Evolutionary conservation across 352 stramenopile species (phyloP).

Genomic region (Phytophthora nicotianae): DNA sequence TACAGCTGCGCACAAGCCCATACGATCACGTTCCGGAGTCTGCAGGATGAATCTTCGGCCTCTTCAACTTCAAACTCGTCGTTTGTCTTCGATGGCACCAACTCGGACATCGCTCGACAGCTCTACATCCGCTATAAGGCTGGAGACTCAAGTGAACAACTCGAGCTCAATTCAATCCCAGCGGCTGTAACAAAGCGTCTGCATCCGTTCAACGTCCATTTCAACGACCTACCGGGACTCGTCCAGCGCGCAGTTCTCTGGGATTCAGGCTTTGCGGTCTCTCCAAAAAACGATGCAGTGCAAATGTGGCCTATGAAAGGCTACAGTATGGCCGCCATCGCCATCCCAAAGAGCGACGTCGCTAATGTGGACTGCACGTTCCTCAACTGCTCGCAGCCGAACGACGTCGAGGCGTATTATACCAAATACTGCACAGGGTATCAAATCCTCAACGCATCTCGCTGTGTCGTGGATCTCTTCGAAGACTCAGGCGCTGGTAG

Average conservation of each 20-base stretch:
- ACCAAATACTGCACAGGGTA: conserved; percentile 37
- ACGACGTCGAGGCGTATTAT: conserved; percentile 18
- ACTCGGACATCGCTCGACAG: conserved; percentile 45
- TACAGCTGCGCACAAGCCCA: background rate
- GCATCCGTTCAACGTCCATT: conserved; percentile 18
- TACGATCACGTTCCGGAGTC: conserved; percentile 23
- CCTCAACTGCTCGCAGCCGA: conserved; percentile 37
- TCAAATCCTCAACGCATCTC: conserved; percentile 40
- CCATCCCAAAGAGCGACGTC: conserved; percentile 25
- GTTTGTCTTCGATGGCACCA: conserved; percentile 40
- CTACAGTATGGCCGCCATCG: conserved; percentile 33
- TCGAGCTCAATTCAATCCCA: conserved; percentile 22
- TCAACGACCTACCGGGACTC: conserved; percentile 28
- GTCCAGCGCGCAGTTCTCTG: conserved; percentile 43
- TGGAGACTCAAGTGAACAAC: conserved; percentile 5
- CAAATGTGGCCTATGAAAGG: conserved; percentile 28
- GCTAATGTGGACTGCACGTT: conserved; percentile 23
- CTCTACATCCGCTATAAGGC: conserved; percentile 32
- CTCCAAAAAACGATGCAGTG: conserved; percentile 17
- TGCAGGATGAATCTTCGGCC: background rate
- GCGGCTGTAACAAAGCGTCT: conserved; percentile 18
- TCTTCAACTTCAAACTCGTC: conserved; percentile 6
- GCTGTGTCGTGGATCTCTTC: conserved; percentile 38
- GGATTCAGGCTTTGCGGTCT: conserved; percentile 40
- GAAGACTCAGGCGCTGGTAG: conserved; percentile 1